phyloP scores from a whole-genome alignment of 495 filamentous ascomycete genomes.

The Lasiosphaeria miniovina region DNA sequence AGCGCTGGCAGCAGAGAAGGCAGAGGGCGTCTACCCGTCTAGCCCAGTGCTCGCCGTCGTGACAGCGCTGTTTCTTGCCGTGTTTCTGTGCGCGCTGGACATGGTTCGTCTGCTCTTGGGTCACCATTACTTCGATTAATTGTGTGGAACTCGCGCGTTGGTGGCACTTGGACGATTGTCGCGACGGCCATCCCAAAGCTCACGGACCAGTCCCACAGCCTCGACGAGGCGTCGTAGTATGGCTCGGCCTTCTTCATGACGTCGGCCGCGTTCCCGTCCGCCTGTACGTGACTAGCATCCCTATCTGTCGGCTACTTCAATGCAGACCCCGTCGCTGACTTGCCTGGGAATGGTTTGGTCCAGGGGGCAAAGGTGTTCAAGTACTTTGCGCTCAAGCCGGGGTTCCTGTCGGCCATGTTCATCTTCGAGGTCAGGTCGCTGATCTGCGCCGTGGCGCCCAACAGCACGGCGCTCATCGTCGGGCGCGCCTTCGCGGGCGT shows the following conservation, averaged over 20 bases:
- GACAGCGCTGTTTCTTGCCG: slow-evolving; percentile 44
- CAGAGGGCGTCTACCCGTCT: slow-evolving; percentile 30
- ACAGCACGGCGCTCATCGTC: slow-evolving; percentile 52
- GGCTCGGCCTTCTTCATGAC: slow-evolving; percentile 42
- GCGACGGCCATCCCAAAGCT: slow-evolving; percentile 49
- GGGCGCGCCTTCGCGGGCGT: slow-evolving; percentile 58
- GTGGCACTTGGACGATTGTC: slow-evolving; percentile 34
- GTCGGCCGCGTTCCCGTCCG: slow-evolving; percentile 33
- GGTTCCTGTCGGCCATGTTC: slow-evolving; percentile 40
- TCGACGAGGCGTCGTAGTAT: slow-evolving; percentile 51
- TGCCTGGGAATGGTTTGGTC: too few relatives aligned
- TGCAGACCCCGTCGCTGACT: too few relatives aligned
- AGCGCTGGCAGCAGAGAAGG: slow-evolving; percentile 3
- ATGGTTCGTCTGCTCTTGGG: slow-evolving; percentile 27
- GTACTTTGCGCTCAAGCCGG: slow-evolving; percentile 41
- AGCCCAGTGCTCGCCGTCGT: slow-evolving; percentile 34
- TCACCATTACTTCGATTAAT: too few relatives aligned
- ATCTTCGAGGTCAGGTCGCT: slow-evolving; percentile 54
- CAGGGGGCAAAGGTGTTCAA: slow-evolving; percentile 36
- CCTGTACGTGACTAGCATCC: slow-evolving; percentile 13
- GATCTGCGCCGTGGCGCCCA: slow-evolving; percentile 56
- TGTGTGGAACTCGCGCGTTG: too few relatives aligned
- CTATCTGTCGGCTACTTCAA: too few relatives aligned
- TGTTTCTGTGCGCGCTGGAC: slow-evolving; percentile 51
- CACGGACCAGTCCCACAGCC: slow-evolving; percentile 41